Percentiles rank a stretch among this genome's conserved stretches.
phyloP scores from a whole-genome alignment of 140 eudicot species.

The Oenanthe javanica region DNA sequence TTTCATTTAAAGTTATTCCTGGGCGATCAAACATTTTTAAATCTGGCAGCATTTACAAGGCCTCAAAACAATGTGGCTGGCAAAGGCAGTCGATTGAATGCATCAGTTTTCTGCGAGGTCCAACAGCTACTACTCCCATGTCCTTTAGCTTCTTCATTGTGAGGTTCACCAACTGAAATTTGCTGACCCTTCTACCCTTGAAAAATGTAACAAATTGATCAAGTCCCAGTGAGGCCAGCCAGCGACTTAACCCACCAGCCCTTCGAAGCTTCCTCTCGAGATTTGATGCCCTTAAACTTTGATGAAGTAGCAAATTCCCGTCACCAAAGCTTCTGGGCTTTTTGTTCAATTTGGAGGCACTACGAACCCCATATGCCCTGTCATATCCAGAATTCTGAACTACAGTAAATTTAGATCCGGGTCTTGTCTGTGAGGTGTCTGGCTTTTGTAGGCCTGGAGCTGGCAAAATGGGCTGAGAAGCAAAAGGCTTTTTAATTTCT shows the following conservation, averaged over 20 bases:
- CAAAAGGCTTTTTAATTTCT: conserved; percentile 17
- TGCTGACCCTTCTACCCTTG: conserved; percentile 37
- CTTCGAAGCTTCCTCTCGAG: conserved; percentile 69
- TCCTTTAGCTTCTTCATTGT: conserved; percentile 83
- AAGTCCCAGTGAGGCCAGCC: conserved; percentile 82
- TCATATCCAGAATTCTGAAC: conserved; percentile 3
- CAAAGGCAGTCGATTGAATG: conserved; percentile 90
- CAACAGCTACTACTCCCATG: conserved; percentile 89
- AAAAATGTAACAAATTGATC: conserved; percentile 60
- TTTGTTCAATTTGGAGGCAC: conserved; percentile 26
- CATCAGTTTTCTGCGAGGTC: conserved; percentile 91
- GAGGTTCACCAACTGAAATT: conserved; percentile 62
- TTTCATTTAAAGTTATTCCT: background rate
- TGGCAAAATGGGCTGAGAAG: conserved; percentile 20
- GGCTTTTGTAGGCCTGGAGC: conserved; percentile 27
- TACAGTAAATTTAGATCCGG: conserved; percentile 13
- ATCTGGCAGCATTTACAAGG: conserved; percentile 3
- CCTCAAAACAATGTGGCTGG: conserved; percentile 49
- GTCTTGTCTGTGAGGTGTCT: conserved; percentile 3
- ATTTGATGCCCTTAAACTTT: conserved; percentile 51
- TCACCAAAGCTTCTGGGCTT: conserved; percentile 23
- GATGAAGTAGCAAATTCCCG: conserved; percentile 29
- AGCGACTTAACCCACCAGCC: conserved; percentile 74
- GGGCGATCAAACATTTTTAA: background rate
- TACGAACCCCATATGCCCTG: conserved; percentile 17